Evolutionary conservation across 768 basidiomycete species (phyloP).

Genomic region (Mycena kentingensis): DNA sequence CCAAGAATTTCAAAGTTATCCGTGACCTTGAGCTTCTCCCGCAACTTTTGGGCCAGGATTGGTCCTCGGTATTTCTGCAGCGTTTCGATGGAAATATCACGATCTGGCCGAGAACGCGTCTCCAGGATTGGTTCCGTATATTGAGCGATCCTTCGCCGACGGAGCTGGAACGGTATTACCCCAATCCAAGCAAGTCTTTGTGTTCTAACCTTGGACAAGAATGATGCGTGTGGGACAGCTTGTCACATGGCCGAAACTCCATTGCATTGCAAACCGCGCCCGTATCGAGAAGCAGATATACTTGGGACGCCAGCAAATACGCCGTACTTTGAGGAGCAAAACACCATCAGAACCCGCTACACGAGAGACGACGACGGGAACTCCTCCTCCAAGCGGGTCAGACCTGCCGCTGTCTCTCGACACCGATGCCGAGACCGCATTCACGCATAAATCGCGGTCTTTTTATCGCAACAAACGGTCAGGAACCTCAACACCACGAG

Average conservation of each 20-base stretch:
- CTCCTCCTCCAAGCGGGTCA: constrained; percentile 41
- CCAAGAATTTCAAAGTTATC: constrained; percentile 77
- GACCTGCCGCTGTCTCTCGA: constrained; percentile 71
- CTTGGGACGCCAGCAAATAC: constrained; percentile 73
- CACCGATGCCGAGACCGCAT: constrained; percentile 77
- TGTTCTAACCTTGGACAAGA: constrained; percentile 28
- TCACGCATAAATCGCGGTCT: constrained; percentile 56
- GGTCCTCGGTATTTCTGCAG: constrained; percentile 96
- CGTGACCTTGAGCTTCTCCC: constrained; percentile 95
- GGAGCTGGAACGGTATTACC: constrained; percentile 57
- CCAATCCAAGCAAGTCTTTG: neutral
- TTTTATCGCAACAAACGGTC: constrained; percentile 50
- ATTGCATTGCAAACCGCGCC: constrained; percentile 65
- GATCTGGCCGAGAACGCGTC: constrained; percentile 86
- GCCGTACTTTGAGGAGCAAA: constrained; percentile 50
- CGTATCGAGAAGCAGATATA: constrained; percentile 83
- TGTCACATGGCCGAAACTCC: constrained; percentile 96
- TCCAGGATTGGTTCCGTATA: constrained; percentile 84
- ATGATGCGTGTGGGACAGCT: constrained; percentile 87
- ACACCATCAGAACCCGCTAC: constrained; percentile 19
- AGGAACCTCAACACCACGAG: constrained; percentile 35
- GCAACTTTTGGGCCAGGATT: constrained; percentile 90
- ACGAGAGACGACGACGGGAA: constrained; percentile 18
- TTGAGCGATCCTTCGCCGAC: constrained; percentile 79
- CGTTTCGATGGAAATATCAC: constrained; percentile 88